Evolutionary conservation across 306 rosid genomes (phyloP).

Genomic region (Trifolium pratense): DNA sequence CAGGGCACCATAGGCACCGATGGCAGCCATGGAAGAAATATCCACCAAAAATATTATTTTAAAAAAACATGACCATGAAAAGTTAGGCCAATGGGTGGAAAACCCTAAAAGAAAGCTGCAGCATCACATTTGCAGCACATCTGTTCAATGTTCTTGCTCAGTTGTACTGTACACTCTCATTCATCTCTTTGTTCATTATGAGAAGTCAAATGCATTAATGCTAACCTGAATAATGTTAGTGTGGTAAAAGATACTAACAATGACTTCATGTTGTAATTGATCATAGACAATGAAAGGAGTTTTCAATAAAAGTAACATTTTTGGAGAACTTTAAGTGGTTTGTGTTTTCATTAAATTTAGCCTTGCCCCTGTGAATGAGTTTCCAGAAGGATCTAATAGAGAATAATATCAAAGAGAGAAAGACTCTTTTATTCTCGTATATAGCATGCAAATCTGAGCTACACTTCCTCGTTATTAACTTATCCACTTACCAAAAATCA

Average conservation of each 20-base stretch:
- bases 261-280: background rate
- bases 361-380: slow-evolving; percentile 3
- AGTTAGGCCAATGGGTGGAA: background rate
- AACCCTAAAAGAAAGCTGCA: background rate
- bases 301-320: slow-evolving; percentile 5
- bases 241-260: background rate
- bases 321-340: slow-evolving; percentile 1
- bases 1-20: background rate
- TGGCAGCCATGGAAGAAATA: background rate
- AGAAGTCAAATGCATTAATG: slow-evolving; percentile 3
- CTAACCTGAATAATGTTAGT: background rate
- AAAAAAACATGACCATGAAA: background rate
- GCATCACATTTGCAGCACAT: background rate
- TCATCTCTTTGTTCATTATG: background rate
- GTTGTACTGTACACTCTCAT: background rate
- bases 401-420: background rate
- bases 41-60: background rate
- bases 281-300: background rate
- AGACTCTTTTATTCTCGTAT: background rate
- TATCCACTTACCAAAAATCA: background rate
- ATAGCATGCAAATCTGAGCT: slow-evolving; percentile 23
- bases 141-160: background rate
- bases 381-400: slow-evolving; percentile 8
- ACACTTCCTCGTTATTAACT: slow-evolving; percentile 1
- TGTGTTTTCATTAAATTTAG: slow-evolving; percentile 24